Evolutionary conservation across 208 protist species (phyloP), one percentile per base, ranked within the genome.

Genomic region (Endotrypanum monterogeii): DNA sequence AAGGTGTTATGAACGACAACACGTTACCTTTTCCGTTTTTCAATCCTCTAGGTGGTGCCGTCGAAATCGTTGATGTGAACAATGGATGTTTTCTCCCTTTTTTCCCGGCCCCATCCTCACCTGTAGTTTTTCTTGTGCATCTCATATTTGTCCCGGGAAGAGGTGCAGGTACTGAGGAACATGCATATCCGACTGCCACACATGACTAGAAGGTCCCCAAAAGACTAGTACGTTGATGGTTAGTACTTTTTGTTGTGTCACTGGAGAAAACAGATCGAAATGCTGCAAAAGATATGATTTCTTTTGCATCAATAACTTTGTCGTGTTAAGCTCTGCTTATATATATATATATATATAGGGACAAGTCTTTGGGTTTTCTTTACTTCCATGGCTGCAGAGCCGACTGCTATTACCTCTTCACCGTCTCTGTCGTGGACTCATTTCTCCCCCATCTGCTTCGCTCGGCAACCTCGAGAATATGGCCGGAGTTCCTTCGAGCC

Each of bases 381-480:
- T 63, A 65, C 71, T 32, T 23, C 35, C 61, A 30, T 57, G n/a
- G n/a, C 67, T 11, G 41, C 32, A 66, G 23, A 41, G 3, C 48
- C 55, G 16, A n/a, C 25, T 48, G 37, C 61, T 39, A 30, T 39
- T 8, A 4, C 23, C n/a, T 4, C 56, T 6, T 50, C n/a, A 9
- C 61, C 35, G 37, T 39, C 20, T 32, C 5, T 50, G 18, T 51
- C 20, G 9, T 46, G 1, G 44, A 11, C 11, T 6, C 30, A 11
- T 67, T 25, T 8, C 39, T 56, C 52, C 28, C 73, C 54, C 50
- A 1, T 71, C n/a, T 32, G 18, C 52, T 71, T 55, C 39, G 41
- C 44, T 4, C 32, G 25, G 14, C 32, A 7, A 67, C 23, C 8
- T 25, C 62, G 35, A 30, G 56, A 0, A 11, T 32, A 16, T 39